Percentiles rank a stretch among this genome's conserved stretches.
Evolutionary conservation across 805 yeast genomes (phyloP).

Genomic region (Ogataea nakhonphanomensis): DNA sequence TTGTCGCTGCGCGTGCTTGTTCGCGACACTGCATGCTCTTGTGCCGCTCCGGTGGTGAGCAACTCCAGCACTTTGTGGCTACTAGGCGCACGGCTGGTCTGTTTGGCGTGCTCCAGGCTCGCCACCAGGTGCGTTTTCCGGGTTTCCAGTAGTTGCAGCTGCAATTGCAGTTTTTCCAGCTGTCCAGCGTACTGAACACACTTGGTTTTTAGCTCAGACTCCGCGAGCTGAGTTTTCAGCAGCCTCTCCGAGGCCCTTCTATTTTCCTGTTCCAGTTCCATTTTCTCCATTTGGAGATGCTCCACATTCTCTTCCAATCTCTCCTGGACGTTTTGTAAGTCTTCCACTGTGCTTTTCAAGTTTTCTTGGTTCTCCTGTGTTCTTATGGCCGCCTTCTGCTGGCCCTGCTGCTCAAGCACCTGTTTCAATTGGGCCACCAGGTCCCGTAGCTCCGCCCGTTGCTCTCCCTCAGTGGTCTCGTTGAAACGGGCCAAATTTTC

Average conservation of each 20-base stretch:
- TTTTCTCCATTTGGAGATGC: background rate
- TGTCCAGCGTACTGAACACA: conserved; percentile 5
- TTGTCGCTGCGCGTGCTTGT: conserved; percentile 5
- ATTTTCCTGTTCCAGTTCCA: conserved; percentile 4
- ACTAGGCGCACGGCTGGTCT: conserved; percentile 1
- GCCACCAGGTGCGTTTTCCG: conserved; percentile 12
- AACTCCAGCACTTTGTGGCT: conserved; percentile 9
- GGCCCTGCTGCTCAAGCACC: background rate
- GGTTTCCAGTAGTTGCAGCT: conserved; percentile 7
- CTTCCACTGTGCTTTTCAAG: too few species aligned
- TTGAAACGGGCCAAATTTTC: conserved; percentile 21
- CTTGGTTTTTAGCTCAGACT: conserved; percentile 1
- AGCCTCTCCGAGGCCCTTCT: conserved; percentile 1
- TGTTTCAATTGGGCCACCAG: background rate
- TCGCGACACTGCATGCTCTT: background rate
- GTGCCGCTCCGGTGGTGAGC: background rate
- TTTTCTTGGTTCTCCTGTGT: background rate
- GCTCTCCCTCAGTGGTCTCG: conserved; percentile 8
- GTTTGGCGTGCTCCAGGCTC: conserved; percentile 4
- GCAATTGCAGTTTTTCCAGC: conserved; percentile 3
- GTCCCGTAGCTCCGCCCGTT: conserved; percentile 2
- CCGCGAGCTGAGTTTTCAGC: conserved; percentile 3
- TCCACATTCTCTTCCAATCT: background rate
- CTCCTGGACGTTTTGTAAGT: background rate
- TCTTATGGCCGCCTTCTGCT: background rate